Conservation (phyloP, 2,329 filamentous ascomycete species). For the Beauveria bassiana region DNA sequence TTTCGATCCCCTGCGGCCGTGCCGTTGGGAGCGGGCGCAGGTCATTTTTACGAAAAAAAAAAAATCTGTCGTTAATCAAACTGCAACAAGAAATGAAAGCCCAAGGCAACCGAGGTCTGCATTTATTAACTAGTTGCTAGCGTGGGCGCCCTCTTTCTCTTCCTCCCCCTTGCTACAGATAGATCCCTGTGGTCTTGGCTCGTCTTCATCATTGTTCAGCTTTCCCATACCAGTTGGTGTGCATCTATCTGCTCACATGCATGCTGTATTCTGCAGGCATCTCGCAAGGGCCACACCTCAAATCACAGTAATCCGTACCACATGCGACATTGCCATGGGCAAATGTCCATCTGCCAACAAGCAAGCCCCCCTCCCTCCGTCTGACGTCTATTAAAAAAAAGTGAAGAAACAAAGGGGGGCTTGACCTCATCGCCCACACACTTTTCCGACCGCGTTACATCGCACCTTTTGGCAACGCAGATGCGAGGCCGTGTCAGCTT, state of each 20-base stretch:
- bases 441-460: neutral
- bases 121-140: neutral
- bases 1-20: neutral
- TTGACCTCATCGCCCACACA: neutral
- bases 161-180: neutral
- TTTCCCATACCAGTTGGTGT: neutral
- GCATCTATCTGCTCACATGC: constrained; percentile 6
- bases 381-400: neutral
- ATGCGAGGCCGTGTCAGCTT: neutral
- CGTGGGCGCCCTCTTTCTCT: neutral
- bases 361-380: neutral
- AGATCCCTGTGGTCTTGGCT: neutral
- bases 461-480: neutral
- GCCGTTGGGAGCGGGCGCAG: neutral
- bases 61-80: too few species aligned
- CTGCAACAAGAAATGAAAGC: too few species aligned
- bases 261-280: constrained; percentile 1
- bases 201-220: neutral
- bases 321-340: neutral
- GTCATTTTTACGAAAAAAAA: neutral
- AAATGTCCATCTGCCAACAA: neutral
- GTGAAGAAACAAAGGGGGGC: neutral
- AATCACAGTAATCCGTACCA: neutral
- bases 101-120: too few species aligned
- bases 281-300: neutral